Percentiles rank a stretch among this genome's conserved stretches.
These are phyloP conservation scores for Eucalyptus lansdowneana DNA, from an alignment of 345 rosid genomes.

Conservation along the genomic window DNA sequence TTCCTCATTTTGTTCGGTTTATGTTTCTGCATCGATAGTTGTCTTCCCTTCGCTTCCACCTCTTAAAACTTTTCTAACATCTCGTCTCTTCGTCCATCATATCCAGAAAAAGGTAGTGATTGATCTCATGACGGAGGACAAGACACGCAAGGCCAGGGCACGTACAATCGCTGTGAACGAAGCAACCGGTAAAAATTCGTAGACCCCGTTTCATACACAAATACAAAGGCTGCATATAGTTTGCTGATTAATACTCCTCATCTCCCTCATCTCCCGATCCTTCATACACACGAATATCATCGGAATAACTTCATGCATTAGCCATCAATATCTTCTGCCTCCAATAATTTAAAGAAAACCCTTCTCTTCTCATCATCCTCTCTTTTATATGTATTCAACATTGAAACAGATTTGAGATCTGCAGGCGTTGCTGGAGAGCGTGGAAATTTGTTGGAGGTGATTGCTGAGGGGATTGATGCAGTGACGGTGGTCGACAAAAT, in stretches of 20 bases:
- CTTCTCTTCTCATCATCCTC: background rate
- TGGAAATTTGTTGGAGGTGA: no score
- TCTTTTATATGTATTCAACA: background rate
- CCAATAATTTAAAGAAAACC: background rate
- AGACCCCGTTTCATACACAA: background rate
- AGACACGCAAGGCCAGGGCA: background rate
- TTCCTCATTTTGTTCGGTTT: background rate
- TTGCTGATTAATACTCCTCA: background rate
- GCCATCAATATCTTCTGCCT: background rate
- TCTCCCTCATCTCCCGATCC: background rate
- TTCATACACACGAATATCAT: no score
- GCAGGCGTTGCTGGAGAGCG: no score
- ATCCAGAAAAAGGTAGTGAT: background rate
- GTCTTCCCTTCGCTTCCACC: background rate
- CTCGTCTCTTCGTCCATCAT: background rate
- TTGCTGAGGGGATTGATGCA: no score
- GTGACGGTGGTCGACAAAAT: no score
- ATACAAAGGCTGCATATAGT: background rate
- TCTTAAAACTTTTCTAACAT: background rate
- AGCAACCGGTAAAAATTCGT: background rate
- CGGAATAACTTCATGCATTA: no score
- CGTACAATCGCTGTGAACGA: background rate
- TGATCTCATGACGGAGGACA: background rate
- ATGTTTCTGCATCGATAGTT: background rate
- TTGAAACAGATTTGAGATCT: background rate